Conservation (phyloP, 176 grass and related monocot genomes). For the Zizania latifolia region DNA sequence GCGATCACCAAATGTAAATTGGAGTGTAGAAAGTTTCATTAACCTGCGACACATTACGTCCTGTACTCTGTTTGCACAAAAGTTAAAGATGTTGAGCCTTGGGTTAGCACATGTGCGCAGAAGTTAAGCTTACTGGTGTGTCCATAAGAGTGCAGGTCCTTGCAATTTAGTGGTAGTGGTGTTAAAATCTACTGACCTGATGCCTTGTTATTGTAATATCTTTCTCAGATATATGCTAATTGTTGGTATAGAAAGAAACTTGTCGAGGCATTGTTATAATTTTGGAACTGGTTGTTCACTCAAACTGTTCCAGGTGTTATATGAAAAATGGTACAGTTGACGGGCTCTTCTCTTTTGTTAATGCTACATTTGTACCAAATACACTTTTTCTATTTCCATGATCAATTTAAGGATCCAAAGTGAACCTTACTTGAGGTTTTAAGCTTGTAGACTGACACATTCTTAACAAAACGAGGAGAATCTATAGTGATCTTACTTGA, state of each 20-base stretch:
- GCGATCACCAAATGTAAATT: not conserved
- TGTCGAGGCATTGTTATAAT: not conserved
- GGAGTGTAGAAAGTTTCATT: not conserved
- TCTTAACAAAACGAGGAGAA: not conserved
- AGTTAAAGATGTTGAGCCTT: not conserved
- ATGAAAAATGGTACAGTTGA: not conserved
- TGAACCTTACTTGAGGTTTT: not conserved
- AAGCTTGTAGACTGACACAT: not conserved
- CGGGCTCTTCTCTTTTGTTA: not conserved
- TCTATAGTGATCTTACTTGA: not conserved
- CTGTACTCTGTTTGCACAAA: not conserved
- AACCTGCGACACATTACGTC: not conserved
- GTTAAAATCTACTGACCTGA: no score
- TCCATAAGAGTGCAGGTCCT: not conserved
- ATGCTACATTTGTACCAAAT: not conserved
- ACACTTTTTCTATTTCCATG: not conserved
- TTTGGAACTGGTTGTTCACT: not conserved
- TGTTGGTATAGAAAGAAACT: not conserved
- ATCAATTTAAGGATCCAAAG: not conserved
- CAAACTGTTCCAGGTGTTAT: no score
- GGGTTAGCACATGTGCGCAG: not conserved
- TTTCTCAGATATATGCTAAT: not conserved
- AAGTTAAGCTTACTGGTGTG: not conserved
- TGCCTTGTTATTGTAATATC: not conserved
- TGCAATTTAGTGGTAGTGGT: not conserved